Conservation (phyloP, 1,284 basidiomycete genomes). For the Bjerkandera adusta region DNA sequence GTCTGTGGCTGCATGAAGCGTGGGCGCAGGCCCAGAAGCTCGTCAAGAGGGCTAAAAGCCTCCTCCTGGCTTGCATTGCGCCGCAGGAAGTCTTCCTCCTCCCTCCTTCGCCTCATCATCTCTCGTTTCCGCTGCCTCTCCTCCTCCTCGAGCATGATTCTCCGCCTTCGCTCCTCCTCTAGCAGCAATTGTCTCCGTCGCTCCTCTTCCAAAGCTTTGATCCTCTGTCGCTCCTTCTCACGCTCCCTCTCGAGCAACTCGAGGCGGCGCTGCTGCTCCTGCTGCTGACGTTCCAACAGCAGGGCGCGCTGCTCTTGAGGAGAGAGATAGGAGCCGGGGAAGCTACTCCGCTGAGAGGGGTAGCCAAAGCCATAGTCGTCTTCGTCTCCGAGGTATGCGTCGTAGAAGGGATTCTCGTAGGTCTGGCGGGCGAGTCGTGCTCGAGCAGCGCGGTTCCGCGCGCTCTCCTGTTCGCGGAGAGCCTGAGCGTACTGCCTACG, state of each 20-base stretch:
- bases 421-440: conserved; percentile 25
- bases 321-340: conserved; percentile 6
- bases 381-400: conserved; percentile 23
- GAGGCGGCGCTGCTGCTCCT: conserved; percentile 14
- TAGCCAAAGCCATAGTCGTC: conserved; percentile 17
- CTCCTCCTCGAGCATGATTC: conserved; percentile 17
- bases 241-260: conserved; percentile 23
- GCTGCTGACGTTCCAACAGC: conserved; percentile 19
- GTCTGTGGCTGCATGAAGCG: conserved; percentile 12
- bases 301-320: conserved; percentile 19
- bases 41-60: conserved; percentile 20
- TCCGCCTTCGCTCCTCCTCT: conserved; percentile 12
- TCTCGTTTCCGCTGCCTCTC: conserved; percentile 21
- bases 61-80: conserved; percentile 19
- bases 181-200: conserved; percentile 7
- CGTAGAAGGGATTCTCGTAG: conserved; percentile 17
- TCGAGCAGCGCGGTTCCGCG: conserved; percentile 30
- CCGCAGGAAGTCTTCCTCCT: conserved; percentile 24
- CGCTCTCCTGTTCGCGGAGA: conserved; percentile 29
- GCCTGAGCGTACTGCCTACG: conserved; percentile 30
- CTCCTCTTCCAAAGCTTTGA: conserved; percentile 15
- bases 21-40: conserved; percentile 23
- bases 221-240: conserved; percentile 18
- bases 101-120: conserved; percentile 18
- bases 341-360: background rate